A percentile compares a stretch with the other conserved stretches of the same genome.
Evolutionary conservation across 257 asterid species (phyloP).

Genomic region (Euphrasia confusa): DNA sequence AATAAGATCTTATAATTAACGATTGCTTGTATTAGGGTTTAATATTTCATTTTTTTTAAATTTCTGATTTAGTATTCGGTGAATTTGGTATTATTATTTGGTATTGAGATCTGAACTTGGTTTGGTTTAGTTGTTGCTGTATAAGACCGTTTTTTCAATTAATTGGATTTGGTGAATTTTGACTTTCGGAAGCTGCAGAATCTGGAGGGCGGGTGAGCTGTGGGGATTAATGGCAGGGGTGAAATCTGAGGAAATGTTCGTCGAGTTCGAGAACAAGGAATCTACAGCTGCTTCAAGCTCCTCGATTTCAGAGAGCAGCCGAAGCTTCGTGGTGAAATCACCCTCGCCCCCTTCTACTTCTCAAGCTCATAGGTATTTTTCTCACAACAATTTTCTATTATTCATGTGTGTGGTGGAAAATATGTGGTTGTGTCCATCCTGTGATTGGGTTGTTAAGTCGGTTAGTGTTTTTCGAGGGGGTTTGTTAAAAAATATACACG

Average conservation of each 20-base stretch:
- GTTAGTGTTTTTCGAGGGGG: conserved; percentile 29
- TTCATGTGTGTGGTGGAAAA: too few relatives aligned
- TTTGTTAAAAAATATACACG: conserved; percentile 17
- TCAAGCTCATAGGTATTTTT: conserved; percentile 65
- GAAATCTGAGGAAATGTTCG: conserved; percentile 47
- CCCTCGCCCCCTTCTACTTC: conserved; percentile 63
- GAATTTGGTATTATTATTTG: conserved; percentile 21
- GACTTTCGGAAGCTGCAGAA: conserved; percentile 24
- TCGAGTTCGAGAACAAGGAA: conserved; percentile 48
- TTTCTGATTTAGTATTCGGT: conserved; percentile 22
- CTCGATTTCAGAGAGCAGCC: conserved; percentile 41
- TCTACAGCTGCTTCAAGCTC: too few relatives aligned
- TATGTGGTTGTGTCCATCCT: too few relatives aligned
- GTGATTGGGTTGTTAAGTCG: too few relatives aligned
- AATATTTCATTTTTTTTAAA: not conserved
- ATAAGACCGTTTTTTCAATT: not conserved
- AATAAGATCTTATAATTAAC: too few relatives aligned
- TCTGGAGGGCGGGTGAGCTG: conserved; percentile 36
- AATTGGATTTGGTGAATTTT: conserved; percentile 26
- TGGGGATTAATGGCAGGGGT: conserved; percentile 61
- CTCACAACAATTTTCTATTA: not conserved
- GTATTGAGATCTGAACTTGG: conserved; percentile 49
- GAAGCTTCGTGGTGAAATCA: conserved; percentile 52
- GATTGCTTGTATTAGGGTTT: not conserved
- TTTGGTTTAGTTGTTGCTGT: too few relatives aligned